These are phyloP conservation scores for Plasmodium gonderi DNA, from an alignment of 169 alveolate species.

Conservation along the genomic window DNA sequence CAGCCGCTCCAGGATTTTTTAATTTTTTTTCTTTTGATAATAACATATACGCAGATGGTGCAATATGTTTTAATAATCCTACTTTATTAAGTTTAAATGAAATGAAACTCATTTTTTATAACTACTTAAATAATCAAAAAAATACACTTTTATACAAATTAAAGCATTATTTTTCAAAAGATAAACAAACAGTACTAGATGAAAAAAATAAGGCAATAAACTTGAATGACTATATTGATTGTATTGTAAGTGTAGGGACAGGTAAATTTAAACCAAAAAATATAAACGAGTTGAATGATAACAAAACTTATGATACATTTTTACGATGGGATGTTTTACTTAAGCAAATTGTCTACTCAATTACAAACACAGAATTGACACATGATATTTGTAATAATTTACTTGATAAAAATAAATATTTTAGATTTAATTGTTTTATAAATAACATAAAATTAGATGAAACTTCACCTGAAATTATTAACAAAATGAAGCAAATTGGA, in stretches of 20 bases:
- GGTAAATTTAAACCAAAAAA: slow-evolving; percentile 78
- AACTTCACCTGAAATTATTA: slow-evolving; percentile 77
- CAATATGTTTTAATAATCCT: slow-evolving; percentile 90
- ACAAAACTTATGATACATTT: slow-evolving; percentile 54
- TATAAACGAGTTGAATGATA: slow-evolving; percentile 38
- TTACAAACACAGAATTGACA: slow-evolving; percentile 82
- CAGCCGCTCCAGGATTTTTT: slow-evolving; percentile 91
- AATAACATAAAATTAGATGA: slow-evolving; percentile 77
- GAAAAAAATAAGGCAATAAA: slow-evolving; percentile 37
- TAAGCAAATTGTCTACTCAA: slow-evolving; percentile 79
- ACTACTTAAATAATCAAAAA: slow-evolving; percentile 44
- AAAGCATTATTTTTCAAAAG: slow-evolving; percentile 3
- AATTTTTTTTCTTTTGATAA: slow-evolving; percentile 83
- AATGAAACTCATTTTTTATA: slow-evolving; percentile 84
- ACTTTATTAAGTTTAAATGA: slow-evolving; percentile 87
- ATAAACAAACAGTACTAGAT: neutral
- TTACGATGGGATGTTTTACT: slow-evolving; percentile 82
- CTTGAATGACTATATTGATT: slow-evolving; percentile 77
- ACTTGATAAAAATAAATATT: slow-evolving; percentile 75
- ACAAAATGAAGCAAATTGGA: slow-evolving; percentile 74
- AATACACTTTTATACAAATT: slow-evolving; percentile 1
- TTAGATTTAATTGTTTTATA: slow-evolving; percentile 83
- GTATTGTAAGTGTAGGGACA: slow-evolving; percentile 88
- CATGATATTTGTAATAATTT: slow-evolving; percentile 77
- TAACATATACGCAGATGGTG: slow-evolving; percentile 87